These are phyloP conservation scores for Colletotrichum navitas DNA, from an alignment of 2,329 filamentous ascomycete genomes.

Conservation along the genomic window DNA sequence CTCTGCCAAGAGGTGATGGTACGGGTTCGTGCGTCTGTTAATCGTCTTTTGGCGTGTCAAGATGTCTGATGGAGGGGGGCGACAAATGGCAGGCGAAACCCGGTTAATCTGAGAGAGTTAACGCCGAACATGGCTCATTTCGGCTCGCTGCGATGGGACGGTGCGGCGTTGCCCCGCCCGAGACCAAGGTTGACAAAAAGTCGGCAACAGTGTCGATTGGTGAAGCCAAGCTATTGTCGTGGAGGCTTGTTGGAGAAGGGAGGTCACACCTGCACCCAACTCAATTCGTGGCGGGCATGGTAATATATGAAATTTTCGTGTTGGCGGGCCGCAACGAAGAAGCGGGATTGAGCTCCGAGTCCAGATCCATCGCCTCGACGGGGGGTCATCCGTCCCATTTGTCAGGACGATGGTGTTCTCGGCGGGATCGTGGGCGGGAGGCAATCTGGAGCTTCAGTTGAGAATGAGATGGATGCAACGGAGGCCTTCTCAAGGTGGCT, in stretches of 20 bases:
- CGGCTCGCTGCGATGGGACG: slow-evolving; percentile 30
- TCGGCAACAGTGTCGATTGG: slow-evolving; percentile 14
- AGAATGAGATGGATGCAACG: neutral
- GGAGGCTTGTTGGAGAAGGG: slow-evolving; percentile 5
- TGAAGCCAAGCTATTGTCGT: slow-evolving; percentile 1
- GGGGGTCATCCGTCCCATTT: slow-evolving; percentile 14
- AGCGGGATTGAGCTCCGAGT: slow-evolving; percentile 31
- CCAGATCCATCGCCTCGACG: slow-evolving; percentile 7
- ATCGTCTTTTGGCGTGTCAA: neutral
- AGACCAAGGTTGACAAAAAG: slow-evolving; percentile 16
- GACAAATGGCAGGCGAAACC: neutral
- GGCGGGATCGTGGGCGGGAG: neutral
- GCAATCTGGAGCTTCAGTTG: neutral
- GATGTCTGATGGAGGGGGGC: neutral
- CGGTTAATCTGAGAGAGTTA: slow-evolving; percentile 16
- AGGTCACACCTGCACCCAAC: slow-evolving; percentile 15
- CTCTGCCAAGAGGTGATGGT: neutral
- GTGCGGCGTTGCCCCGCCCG: slow-evolving; percentile 30
- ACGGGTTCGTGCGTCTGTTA: neutral
- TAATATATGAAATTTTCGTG: slow-evolving; percentile 12
- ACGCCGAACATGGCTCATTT: slow-evolving; percentile 20
- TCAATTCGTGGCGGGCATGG: slow-evolving; percentile 5
- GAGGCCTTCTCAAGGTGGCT: neutral
- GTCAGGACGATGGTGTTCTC: neutral
- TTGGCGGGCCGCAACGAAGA: slow-evolving; percentile 31